Conservation (phyloP, 305 asterid species). For the Solanum hybrid region DNA sequence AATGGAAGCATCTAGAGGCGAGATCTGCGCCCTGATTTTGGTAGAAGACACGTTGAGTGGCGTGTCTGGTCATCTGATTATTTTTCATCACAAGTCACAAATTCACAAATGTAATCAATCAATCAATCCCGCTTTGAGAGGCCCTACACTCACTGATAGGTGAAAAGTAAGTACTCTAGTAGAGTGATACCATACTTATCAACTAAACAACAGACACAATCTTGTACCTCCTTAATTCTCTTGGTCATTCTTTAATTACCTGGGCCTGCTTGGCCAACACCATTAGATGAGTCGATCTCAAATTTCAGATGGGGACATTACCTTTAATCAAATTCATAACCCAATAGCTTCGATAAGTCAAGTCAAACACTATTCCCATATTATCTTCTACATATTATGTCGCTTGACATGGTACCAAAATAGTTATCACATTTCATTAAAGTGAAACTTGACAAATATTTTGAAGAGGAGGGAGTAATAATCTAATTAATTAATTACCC, state of each 20-base stretch:
- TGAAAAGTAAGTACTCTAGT: neutral
- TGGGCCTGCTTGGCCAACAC: neutral
- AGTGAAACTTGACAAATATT: neutral
- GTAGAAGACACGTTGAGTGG: neutral
- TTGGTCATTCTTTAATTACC: neutral
- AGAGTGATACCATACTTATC: neutral
- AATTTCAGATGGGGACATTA: neutral
- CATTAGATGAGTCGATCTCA: neutral
- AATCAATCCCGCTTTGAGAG: neutral
- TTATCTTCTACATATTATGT: too few species aligned
- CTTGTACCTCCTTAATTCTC: neutral
- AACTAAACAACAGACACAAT: neutral
- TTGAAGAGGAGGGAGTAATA: neutral
- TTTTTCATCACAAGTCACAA: neutral
- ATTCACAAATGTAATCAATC: neutral
- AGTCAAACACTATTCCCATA: neutral
- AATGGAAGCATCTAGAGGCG: neutral
- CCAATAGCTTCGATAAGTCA: neutral
- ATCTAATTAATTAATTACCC: neutral
- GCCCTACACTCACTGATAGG: neutral
- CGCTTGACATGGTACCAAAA: too few species aligned
- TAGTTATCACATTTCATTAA: too few species aligned
- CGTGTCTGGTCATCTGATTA: neutral
- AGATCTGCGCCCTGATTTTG: neutral
- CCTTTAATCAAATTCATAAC: neutral